Evolutionary conservation across 83 land plant genomes (phyloP), one percentile per base, ranked within the genome.

Genomic region (Picea engelmannii): DNA sequence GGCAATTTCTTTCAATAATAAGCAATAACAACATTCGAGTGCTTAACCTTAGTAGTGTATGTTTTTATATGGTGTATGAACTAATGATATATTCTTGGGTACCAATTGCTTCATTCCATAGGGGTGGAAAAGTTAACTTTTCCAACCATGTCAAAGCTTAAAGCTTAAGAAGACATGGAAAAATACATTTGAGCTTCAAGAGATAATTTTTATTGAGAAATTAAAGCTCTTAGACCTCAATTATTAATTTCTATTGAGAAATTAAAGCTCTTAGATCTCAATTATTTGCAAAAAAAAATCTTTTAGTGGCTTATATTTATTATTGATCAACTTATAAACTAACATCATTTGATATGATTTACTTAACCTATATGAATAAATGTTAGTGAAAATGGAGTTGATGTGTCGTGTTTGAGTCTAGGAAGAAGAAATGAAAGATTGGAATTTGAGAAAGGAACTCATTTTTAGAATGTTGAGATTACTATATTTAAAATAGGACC

Each of bases 81-180:
- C n/a, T 47, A 44, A 71, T 40, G n/a, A 44, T 44, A 71, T 44
- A 24, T 77, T 27, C 42, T 77, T 77, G 79, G 63, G 18, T 9
- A 77, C 63, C 92, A 96, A 96, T 84, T 88, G 80, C 91, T 96
- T 40, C 52, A 79, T 78, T 84, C 79, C 52, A 21, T 96, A 40
- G 95, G 92, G 79, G 96, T 95, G n/a, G 90, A 95, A 82, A 88
- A 85, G 65, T 47, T 96, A 78, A 82, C 93, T 31, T 83, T 96
- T 27, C 99, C 97, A 69, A 93, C 99, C 18, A 85, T 88, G 77
- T 87, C 94, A 2, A 2, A 35, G 38, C 38, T 92, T 67, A 2
- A 2, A 35, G 38, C 38, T 92, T 67, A 66, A 90, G 58, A 79
- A 90, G 9, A 88, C 97, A 52, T 96, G 99, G 99, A 88, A 87